Percentiles rank a stretch among this genome's conserved stretches.
phyloP scores from a whole-genome alignment of 257 asterid genomes.

The Coffea canephora region DNA sequence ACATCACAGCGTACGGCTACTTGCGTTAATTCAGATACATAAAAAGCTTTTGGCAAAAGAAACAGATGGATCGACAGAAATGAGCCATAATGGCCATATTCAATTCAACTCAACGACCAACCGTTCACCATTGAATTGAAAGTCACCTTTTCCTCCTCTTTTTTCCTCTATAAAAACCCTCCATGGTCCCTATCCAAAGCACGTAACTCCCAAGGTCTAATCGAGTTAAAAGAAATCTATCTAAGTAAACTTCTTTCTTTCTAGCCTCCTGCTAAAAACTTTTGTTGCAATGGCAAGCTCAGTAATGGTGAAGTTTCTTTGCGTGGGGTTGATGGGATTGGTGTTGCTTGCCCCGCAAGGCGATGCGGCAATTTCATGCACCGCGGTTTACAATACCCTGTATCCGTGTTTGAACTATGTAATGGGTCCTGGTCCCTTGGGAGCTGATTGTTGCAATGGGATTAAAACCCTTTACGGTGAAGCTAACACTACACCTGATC shows the following conservation, averaged over 20 bases:
- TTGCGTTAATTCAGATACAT: background rate
- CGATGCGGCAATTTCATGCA: constrained; percentile 19
- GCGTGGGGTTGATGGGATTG: constrained; percentile 10
- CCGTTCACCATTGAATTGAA: background rate
- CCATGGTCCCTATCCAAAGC: background rate
- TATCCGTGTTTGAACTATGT: constrained; percentile 25
- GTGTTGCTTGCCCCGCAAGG: background rate
- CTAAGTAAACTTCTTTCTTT: background rate
- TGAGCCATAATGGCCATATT: background rate
- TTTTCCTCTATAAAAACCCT: background rate
- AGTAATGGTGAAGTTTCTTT: constrained; percentile 8
- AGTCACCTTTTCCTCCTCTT: background rate
- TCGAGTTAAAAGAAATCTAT: too few relatives aligned
- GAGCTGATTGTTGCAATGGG: constrained; percentile 20
- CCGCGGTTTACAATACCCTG: background rate
- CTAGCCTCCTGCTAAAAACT: background rate
- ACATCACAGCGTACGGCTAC: background rate
- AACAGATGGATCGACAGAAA: background rate
- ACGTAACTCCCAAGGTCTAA: background rate
- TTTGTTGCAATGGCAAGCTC: background rate
- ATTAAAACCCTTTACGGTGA: constrained; percentile 2
- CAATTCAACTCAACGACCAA: background rate
- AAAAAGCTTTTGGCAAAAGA: background rate
- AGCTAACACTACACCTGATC: constrained; percentile 17
- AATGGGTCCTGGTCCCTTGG: background rate